Evolutionary conservation across 2,329 filamentous ascomycete genomes (phyloP).

Genomic region (Colletotrichum tanaceti): DNA sequence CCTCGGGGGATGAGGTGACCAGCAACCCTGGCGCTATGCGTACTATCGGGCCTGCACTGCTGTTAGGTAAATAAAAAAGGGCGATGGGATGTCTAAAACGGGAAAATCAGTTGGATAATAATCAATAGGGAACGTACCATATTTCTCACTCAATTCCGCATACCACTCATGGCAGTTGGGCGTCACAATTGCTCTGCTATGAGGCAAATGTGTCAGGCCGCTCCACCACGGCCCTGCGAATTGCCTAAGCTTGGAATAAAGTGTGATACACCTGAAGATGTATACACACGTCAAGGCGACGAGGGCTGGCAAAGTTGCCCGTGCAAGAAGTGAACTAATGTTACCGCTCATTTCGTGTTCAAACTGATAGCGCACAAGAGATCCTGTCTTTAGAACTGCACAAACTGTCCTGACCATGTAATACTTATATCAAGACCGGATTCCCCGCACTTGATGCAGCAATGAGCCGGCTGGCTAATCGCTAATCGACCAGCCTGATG

Average conservation of each 20-base stretch:
- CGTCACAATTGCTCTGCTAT: conserved; percentile 44
- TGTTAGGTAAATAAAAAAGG: no score
- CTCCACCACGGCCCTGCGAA: conserved; percentile 44
- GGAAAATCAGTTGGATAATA: not conserved
- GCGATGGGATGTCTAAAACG: no score
- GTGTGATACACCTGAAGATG: not conserved
- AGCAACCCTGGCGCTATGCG: conserved; percentile 59
- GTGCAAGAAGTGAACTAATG: not conserved
- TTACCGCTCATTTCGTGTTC: not conserved
- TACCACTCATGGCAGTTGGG: conserved; percentile 45
- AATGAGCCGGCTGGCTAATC: not conserved
- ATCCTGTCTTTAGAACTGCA: no score
- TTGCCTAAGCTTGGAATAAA: conserved; percentile 39
- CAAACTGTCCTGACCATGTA: not conserved
- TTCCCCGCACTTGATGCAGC: not conserved
- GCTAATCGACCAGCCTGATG: not conserved
- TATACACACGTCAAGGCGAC: not conserved
- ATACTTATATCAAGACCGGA: not conserved
- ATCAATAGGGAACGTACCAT: conserved; percentile 44
- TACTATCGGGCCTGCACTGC: conserved; percentile 47
- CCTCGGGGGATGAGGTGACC: conserved; percentile 60
- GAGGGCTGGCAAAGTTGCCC: not conserved
- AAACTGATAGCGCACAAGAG: no score
- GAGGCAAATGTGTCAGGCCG: conserved; percentile 44
- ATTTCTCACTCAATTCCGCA: conserved; percentile 43